Base-by-base conservation (phyloP, 768 basidiomycete genomes). In the Ephemerocybe angulata region DNA sequence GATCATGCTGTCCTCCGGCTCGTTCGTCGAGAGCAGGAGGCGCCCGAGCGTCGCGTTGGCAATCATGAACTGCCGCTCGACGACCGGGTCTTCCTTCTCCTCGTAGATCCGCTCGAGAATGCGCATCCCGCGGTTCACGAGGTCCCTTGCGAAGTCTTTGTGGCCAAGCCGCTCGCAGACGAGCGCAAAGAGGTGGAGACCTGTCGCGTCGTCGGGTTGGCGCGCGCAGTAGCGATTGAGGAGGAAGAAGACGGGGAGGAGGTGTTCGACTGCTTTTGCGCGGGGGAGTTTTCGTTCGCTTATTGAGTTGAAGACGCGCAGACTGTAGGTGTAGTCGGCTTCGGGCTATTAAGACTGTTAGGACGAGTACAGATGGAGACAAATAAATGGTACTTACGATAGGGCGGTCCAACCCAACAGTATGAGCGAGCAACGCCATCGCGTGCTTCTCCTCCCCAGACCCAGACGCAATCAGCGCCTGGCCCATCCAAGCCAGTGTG, bases 21-120 rank as follows among this genome's bases (percentile, higher is more conserved):
- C 78, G 12, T 74, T 70, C 3, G 76, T 63, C 0, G 85, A 75
- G n/a, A 96, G 72, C 19, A 82, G 78, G 24, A 96, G 67, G 10
- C 97, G 83, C 0, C 87, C 97, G 7, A 93, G 72, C 55, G 89
- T 96, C 22, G 82, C 73, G 58, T 94, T 89, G 0, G 94, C 90
- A 35, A 93, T 82, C 4, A 81, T 83, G 63, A 88, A 99, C 51
- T 82, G 85, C 48, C 76, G 72, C 69, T 98, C 97, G 11, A 92
- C 82, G 22, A 76, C 72, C 1, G 85, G 70, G 51, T 92, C 87
- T 68, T 99, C 97, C 13, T 81, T 82, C 51, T 88, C 84, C 67
- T 99, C 97, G 71, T 97, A 99, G 25, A 81, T 79, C 1, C 83
- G 78, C 68, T 98, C 96, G n/a, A 98, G 73, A 10, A 93, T 75